Conservation (phyloP, 371 early-diverging fungal species). For the Mortierella sp. region DNA sequence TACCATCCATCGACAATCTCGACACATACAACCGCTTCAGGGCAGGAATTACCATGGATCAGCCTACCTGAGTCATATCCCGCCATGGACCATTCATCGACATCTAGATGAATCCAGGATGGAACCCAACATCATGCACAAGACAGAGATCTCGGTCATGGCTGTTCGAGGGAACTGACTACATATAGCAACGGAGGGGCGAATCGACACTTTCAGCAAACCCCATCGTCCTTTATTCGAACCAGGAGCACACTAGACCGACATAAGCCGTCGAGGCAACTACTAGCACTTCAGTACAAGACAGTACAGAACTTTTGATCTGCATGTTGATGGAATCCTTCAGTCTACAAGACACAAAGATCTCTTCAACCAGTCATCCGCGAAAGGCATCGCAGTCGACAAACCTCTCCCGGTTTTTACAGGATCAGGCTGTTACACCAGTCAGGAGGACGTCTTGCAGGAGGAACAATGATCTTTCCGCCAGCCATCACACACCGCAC, state of each 20-base stretch:
- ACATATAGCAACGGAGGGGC: not conserved
- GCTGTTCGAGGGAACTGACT: not conserved
- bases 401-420: not conserved
- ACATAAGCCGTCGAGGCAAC: not conserved
- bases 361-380: not conserved
- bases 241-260: not conserved
- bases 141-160: constrained; percentile 4
- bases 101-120: not conserved
- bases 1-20: constrained; percentile 19
- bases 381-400: not conserved
- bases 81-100: not conserved
- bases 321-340: not conserved
- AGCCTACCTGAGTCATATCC: not conserved
- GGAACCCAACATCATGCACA: constrained; percentile 19
- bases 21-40: not conserved
- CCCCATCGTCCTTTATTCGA: not conserved
- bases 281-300: not conserved
- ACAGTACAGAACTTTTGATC: not conserved
- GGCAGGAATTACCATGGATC: not conserved
- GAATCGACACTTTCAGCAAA: not conserved
- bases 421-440: not conserved
- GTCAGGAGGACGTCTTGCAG: not conserved
- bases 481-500: not conserved
- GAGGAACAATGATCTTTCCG: not conserved
- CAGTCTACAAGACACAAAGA: not conserved